Conservation (phyloP, 2,329 filamentous ascomycete species). For the Xylariomycetidae sp. region DNA sequence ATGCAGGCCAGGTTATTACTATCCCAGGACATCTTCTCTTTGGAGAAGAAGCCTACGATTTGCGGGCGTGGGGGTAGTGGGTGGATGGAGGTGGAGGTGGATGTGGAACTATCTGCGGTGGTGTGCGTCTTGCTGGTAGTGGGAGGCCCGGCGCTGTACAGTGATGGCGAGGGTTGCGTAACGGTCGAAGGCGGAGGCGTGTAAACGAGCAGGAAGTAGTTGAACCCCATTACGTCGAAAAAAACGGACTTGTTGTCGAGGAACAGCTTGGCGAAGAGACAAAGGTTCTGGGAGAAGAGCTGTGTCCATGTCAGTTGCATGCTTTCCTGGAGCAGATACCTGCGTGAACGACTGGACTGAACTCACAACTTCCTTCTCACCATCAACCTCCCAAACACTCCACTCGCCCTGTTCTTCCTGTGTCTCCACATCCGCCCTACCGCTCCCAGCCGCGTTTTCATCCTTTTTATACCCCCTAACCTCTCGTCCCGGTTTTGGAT, state of each 20-base stretch:
- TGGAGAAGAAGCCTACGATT: constrained; percentile 95
- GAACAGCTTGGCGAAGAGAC: constrained; percentile 93
- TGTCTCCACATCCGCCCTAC: constrained; percentile 32
- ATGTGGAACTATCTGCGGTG: neutral
- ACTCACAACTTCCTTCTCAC: constrained; percentile 69
- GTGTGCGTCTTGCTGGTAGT: neutral
- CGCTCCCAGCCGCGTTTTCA: constrained; percentile 16
- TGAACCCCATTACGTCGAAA: constrained; percentile 90
- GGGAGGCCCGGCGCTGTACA: neutral
- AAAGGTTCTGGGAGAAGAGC: constrained; percentile 92
- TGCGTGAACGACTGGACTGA: neutral
- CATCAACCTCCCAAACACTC: constrained; percentile 89
- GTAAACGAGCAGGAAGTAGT: constrained; percentile 88
- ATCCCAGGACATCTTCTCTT: constrained; percentile 98
- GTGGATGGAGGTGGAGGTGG: constrained; percentile 1
- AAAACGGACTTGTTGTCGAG: constrained; percentile 98
- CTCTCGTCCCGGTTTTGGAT: constrained; percentile 41
- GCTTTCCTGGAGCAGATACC: neutral
- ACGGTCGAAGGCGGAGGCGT: constrained; percentile 36
- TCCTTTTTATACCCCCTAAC: constrained; percentile 27
- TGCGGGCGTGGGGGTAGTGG: constrained; percentile 31
- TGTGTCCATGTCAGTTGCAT: constrained; percentile 20
- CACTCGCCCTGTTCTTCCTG: constrained; percentile 53
- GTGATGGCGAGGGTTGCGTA: neutral
- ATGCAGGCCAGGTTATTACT: constrained; percentile 98